Conservation (phyloP, 345 rosid species). For the Trapa bicornis region DNA sequence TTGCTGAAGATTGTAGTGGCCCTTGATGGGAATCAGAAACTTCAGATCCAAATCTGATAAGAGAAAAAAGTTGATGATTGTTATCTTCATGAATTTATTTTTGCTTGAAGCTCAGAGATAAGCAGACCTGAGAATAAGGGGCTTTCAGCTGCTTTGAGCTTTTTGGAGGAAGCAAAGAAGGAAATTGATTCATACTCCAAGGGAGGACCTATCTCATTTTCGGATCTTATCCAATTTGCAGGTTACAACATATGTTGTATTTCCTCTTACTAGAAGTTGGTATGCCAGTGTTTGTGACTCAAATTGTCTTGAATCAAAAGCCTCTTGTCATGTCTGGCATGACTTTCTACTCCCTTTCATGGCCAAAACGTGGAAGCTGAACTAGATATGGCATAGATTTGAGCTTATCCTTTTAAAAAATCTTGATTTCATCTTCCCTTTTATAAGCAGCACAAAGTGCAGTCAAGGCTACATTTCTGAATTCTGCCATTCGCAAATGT, state of each 20-base stretch:
- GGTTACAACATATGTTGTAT: constrained; percentile 22
- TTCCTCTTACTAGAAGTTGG: not conserved
- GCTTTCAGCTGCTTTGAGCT: constrained; percentile 47
- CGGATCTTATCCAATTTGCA: constrained; percentile 75
- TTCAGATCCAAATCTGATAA: not conserved
- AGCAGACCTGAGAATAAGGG: constrained; percentile 79
- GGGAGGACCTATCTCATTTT: constrained; percentile 79
- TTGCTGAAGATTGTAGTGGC: not conserved
- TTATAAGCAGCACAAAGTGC: constrained; percentile 58
- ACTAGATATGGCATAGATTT: too few relatives aligned
- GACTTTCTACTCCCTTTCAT: not conserved
- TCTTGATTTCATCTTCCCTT: not conserved
- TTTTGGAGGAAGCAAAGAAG: constrained; percentile 53
- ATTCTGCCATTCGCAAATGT: constrained; percentile 76
- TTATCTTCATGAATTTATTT: constrained; percentile 11
- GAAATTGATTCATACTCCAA: constrained; percentile 75
- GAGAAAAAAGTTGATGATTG: not conserved
- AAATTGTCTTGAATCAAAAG: not conserved
- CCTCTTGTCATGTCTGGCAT: not conserved
- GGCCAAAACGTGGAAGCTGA: too few relatives aligned
- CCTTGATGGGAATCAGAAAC: not conserved
- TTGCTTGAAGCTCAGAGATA: constrained; percentile 80
- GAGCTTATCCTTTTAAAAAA: not conserved
- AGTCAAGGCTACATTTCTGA: constrained; percentile 59
- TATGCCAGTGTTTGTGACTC: not conserved